phyloP scores from a whole-genome alignment of 768 basidiomycete species.

The Dacryopinax spathularia region DNA sequence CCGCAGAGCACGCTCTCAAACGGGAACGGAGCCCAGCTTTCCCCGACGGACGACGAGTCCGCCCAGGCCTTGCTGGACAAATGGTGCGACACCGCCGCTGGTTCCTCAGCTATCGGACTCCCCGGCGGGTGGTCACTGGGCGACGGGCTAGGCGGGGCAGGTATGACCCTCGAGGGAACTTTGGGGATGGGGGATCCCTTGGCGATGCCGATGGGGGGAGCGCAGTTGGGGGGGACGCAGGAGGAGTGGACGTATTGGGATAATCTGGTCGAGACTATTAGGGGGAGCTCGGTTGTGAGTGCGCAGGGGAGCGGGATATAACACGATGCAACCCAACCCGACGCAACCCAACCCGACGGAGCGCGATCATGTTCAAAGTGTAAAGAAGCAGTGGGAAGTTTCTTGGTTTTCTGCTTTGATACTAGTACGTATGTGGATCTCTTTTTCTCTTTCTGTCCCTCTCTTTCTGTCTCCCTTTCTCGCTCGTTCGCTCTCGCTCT shows the following conservation, averaged over 20 bases:
- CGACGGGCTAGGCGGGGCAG: background rate
- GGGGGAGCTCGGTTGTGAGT: slow-evolving; percentile 5
- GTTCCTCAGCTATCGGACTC: background rate
- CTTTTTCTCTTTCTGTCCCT: too few species aligned
- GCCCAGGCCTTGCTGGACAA: slow-evolving; percentile 71
- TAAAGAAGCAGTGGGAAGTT: background rate
- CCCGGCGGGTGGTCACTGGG: background rate
- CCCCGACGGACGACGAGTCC: slow-evolving; percentile 41
- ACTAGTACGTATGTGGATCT: too few species aligned
- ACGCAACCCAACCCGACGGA: background rate
- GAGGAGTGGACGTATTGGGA: slow-evolving; percentile 75
- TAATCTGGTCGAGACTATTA: slow-evolving; percentile 35
- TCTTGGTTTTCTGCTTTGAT: background rate
- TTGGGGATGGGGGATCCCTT: background rate
- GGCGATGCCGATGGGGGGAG: background rate
- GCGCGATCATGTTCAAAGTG: background rate
- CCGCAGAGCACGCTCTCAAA: slow-evolving; percentile 40
- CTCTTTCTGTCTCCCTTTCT: background rate
- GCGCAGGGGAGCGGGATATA: background rate
- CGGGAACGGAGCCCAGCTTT: slow-evolving; percentile 39
- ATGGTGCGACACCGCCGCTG: slow-evolving; percentile 66
- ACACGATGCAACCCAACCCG: background rate
- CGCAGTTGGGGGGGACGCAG: background rate
- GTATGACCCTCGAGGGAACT: slow-evolving; percentile 17
- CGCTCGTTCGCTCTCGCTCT: background rate